Base-by-base conservation (phyloP, 1,139 yeast species). In the Yamadazyma dendronema region DNA sequence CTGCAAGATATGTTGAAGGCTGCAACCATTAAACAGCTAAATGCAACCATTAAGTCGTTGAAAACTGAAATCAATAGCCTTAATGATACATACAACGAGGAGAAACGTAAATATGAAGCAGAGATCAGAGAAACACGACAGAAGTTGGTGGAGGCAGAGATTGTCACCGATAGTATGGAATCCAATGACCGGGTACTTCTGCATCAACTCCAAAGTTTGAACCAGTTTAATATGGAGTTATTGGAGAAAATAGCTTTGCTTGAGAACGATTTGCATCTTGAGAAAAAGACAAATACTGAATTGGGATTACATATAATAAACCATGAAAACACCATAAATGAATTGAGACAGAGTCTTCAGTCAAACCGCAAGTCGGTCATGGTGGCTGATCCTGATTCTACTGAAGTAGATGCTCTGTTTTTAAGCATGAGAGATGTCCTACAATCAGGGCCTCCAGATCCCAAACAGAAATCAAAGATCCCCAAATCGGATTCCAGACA, bases 191-290 rank as follows among this genome's bases (percentile, higher is more conserved):
- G 77, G 5, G 48, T 69, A 11, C 43, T 63, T 1, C 52, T 49
- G 11, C 58, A 50, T 43, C 65, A 68, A 40, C 52, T 67, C 11
- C 63, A 59, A 27, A 44, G 59, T n/a, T 54, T 69, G 13, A 60
- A 54, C 27, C 68, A 63, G 35, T 62, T 68, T 40, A 68, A 65
- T 46, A 65, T 67, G 43, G 74, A 68, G 40, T 50, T 69, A 17
- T 49, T 70, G 15, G 77, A 71, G 46, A 65, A 62, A 37, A 41
- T 69, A 26, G 76, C 77, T 3, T 31, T 71, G 12, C 39, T 67
- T 9, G 76, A 71, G 41, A 65, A 64, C 42, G 77, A 71, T 38
- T 51, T 61, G 33, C 68, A 68, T 12, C 46, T 66, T 16, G 72
- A 65, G 36, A 53, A 54, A 24, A 60, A 57, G 32, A 41, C 46